Evolutionary conservation across 345 rosid species (phyloP).

Genomic region (Brassica carinata): DNA sequence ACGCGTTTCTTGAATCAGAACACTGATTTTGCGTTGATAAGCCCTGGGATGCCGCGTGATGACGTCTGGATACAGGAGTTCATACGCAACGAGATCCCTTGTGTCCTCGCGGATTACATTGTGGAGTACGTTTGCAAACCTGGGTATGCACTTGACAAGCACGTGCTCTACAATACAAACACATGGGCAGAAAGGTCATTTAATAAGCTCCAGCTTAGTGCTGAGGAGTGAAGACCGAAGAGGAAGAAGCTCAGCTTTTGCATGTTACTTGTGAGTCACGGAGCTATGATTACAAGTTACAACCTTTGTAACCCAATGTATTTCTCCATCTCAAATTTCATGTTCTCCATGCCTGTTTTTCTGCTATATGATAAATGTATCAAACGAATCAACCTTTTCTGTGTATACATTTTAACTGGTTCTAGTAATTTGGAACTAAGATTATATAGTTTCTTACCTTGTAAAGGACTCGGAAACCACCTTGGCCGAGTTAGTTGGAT

Average conservation of each 20-base stretch:
- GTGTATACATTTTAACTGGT: too few relatives aligned
- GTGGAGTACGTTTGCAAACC: conserved; percentile 97
- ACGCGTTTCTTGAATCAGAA: conserved; percentile 68
- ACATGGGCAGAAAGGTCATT: conserved; percentile 81
- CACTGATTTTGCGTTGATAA: conserved; percentile 76
- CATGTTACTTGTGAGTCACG: background rate
- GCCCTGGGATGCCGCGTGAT: conserved; percentile 70
- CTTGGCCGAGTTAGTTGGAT: too few relatives aligned
- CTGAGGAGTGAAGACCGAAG: background rate
- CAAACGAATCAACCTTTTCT: too few relatives aligned
- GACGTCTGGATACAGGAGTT: conserved; percentile 92
- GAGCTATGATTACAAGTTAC: too few relatives aligned
- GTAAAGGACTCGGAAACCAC: too few relatives aligned
- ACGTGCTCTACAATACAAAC: conserved; percentile 72
- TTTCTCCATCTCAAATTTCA: too few relatives aligned
- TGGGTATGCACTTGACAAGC: conserved; percentile 77
- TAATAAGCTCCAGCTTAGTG: conserved; percentile 42
- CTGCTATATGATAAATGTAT: too few relatives aligned
- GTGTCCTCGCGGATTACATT: conserved; percentile 78
- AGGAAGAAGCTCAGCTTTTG: background rate
- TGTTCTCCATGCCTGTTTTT: too few relatives aligned
- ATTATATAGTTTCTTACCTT: too few relatives aligned
- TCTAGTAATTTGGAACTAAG: too few relatives aligned
- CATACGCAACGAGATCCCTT: conserved; percentile 77
- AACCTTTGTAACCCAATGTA: background rate